phyloP scores from a whole-genome alignment of 495 filamentous ascomycete genomes.

The Penicillium atrosanguineum region DNA sequence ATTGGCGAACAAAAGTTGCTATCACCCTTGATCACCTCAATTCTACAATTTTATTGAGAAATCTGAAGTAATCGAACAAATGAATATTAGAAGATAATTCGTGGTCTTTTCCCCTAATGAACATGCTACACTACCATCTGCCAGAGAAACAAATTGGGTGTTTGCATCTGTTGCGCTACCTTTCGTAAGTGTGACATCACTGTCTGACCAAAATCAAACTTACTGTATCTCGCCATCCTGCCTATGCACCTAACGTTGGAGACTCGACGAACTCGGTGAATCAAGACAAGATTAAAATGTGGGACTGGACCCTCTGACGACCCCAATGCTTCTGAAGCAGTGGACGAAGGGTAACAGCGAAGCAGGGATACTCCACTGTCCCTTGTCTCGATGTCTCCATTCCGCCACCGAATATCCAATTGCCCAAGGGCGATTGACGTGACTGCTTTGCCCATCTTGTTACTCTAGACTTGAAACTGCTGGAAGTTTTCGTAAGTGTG shows the following conservation, averaged over 20 bases:
- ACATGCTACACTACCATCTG: neutral
- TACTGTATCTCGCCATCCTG: constrained; percentile 16
- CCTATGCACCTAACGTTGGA: constrained; percentile 8
- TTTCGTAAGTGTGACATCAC: neutral
- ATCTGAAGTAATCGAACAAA: no score
- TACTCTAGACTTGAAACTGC: neutral
- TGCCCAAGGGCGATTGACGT: constrained; percentile 24
- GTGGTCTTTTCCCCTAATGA: no score
- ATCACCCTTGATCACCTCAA: neutral
- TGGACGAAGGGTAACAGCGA: constrained; percentile 5
- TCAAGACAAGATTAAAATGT: constrained; percentile 16
- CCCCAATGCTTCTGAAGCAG: neutral
- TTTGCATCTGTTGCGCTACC: neutral
- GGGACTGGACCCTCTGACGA: constrained; percentile 1
- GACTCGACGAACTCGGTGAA: constrained; percentile 13
- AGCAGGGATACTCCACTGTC: constrained; percentile 10
- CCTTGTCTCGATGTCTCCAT: constrained; percentile 14
- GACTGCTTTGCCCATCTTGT: constrained; percentile 11
- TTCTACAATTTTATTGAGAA: neutral
- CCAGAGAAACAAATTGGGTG: neutral
- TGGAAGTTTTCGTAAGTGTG: constrained; percentile 30
- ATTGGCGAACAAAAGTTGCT: neutral
- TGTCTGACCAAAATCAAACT: constrained; percentile 4
- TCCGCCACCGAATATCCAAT: constrained; percentile 18
- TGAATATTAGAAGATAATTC: no score